phyloP scores from a whole-genome alignment of 1,139 yeast genomes.

The Kodamaea sp. region DNA sequence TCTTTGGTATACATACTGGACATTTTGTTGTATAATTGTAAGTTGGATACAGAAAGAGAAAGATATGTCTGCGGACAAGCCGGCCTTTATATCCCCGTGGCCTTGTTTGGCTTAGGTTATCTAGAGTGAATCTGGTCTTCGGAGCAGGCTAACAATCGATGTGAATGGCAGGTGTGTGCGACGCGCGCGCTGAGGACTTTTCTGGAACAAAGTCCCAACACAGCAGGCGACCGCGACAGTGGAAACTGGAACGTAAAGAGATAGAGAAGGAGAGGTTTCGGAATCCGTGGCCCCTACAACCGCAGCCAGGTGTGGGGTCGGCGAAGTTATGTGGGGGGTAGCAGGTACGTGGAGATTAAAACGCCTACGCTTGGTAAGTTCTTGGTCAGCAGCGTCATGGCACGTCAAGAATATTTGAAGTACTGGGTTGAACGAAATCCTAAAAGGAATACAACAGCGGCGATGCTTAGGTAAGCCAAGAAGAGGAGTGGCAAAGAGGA shows the following conservation, averaged over 20 bases:
- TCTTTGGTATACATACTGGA: conserved; percentile 12
- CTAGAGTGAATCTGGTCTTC: too few relatives aligned
- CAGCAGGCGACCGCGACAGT: background rate
- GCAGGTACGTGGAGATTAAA: too few relatives aligned
- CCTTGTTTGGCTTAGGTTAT: background rate
- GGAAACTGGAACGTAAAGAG: conserved; percentile 4
- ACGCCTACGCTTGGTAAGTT: too few relatives aligned
- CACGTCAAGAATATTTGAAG: too few relatives aligned
- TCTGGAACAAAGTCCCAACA: conserved; percentile 1
- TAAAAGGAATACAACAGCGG: too few relatives aligned
- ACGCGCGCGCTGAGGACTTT: conserved; percentile 4
- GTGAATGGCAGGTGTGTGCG: conserved; percentile 10
- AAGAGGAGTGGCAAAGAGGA: too few relatives aligned
- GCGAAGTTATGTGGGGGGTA: too few relatives aligned
- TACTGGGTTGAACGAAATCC: too few relatives aligned
- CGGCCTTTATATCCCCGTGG: conserved; percentile 1
- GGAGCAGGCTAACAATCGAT: too few relatives aligned
- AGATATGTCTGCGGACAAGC: conserved; percentile 1
- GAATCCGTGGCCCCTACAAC: background rate
- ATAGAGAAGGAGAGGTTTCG: conserved; percentile 2
- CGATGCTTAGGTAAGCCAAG: too few relatives aligned
- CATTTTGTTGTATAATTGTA: conserved; percentile 4
- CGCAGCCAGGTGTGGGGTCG: too few relatives aligned
- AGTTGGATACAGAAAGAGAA: conserved; percentile 4
- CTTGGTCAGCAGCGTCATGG: too few relatives aligned